These are phyloP conservation scores for Pichia insulana DNA, from an alignment of 805 yeast species.

Conservation along the genomic window DNA sequence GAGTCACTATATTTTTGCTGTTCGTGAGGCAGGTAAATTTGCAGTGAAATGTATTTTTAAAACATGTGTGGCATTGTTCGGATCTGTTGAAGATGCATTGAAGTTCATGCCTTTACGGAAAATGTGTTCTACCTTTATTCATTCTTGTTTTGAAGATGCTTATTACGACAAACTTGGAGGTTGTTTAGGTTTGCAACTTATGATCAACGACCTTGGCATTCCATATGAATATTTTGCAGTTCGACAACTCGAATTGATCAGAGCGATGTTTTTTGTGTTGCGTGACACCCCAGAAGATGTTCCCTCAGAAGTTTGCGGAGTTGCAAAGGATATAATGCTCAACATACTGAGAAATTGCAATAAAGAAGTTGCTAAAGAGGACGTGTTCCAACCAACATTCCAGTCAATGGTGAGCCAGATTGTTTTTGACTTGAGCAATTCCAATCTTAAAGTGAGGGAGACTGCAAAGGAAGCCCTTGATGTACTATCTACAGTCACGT, in stretches of 20 bases:
- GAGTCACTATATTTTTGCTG: slow-evolving; percentile 64
- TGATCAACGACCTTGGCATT: slow-evolving; percentile 58
- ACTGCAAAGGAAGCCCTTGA: slow-evolving; percentile 68
- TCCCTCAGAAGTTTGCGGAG: slow-evolving; percentile 65
- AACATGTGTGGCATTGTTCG: slow-evolving; percentile 60
- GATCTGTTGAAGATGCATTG: slow-evolving; percentile 53
- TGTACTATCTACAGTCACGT: slow-evolving; percentile 61
- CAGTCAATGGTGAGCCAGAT: slow-evolving; percentile 79
- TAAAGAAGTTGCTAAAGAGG: slow-evolving; percentile 47
- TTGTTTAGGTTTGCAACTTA: slow-evolving; percentile 66
- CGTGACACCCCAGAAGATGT: slow-evolving; percentile 87
- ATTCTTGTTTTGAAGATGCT: slow-evolving; percentile 83
- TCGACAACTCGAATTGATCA: slow-evolving; percentile 74
- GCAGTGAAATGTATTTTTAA: slow-evolving; percentile 55
- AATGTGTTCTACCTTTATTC: slow-evolving; percentile 75
- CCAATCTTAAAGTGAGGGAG: slow-evolving; percentile 72
- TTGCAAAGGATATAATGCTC: slow-evolving; percentile 61
- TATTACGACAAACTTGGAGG: slow-evolving; percentile 87
- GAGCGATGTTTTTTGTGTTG: slow-evolving; percentile 82
- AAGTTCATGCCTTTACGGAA: slow-evolving; percentile 69
- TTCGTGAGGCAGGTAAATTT: slow-evolving; percentile 60
- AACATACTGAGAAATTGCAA: slow-evolving; percentile 62
- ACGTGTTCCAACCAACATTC: slow-evolving; percentile 61
- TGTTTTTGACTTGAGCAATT: slow-evolving; percentile 87
- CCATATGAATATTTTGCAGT: slow-evolving; percentile 67